These are phyloP conservation scores for Paramecium tetraurelia DNA, from an alignment of 73 alveolate genomes.

Conservation along the genomic window DNA sequence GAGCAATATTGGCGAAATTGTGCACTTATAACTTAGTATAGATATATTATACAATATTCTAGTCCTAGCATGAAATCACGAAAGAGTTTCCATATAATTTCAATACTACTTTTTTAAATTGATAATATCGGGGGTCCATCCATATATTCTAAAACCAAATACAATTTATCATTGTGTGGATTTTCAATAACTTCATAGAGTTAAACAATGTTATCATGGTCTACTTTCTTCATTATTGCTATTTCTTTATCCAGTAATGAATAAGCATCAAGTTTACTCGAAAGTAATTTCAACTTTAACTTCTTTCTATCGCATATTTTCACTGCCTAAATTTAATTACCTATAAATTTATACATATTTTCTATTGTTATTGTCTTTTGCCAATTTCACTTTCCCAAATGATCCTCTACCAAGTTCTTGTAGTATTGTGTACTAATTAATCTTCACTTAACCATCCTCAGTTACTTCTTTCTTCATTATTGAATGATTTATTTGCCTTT, in stretches of 20 bases:
- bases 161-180: constrained; percentile 69
- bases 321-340: not conserved
- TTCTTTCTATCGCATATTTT: constrained; percentile 53
- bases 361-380: not conserved
- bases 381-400: constrained; percentile 65
- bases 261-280: constrained; percentile 52
- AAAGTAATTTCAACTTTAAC: constrained; percentile 23
- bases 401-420: constrained; percentile 61
- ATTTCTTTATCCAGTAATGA: constrained; percentile 68
- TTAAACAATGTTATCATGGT: constrained; percentile 73
- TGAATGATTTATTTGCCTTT: not conserved
- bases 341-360: not conserved
- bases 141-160: constrained; percentile 75
- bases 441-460: constrained; percentile 42
- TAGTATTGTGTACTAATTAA: constrained; percentile 51
- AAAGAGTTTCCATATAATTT: constrained; percentile 12
- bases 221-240: constrained; percentile 78
- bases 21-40: constrained; percentile 23
- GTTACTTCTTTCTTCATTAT: not conserved
- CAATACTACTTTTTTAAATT: constrained; percentile 1
- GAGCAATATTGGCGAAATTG: constrained; percentile 52
- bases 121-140: constrained; percentile 60
- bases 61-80: constrained; percentile 52
- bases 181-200: constrained; percentile 80
- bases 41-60: constrained; percentile 28